phyloP scores from a whole-genome alignment of 2,329 filamentous ascomycete species.

The Ascochyta clinopodiicola region DNA sequence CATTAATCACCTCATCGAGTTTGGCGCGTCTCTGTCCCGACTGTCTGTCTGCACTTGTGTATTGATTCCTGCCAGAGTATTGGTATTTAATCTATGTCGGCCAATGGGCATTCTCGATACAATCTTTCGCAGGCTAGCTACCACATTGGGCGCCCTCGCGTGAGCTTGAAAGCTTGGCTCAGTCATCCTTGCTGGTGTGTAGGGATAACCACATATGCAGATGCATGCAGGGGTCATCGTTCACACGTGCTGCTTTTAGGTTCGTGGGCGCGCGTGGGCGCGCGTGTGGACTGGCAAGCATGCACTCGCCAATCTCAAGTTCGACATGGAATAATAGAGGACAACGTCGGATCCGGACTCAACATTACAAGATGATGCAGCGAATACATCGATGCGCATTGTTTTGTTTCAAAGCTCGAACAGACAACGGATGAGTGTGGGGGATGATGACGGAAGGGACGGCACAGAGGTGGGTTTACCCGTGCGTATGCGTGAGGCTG shows the following conservation, averaged over 20 bases:
- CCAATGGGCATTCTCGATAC: slow-evolving; percentile 6
- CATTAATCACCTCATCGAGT: slow-evolving; percentile 1
- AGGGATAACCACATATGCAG: slow-evolving; percentile 3
- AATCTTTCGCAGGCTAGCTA: slow-evolving; percentile 2
- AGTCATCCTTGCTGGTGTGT: background rate
- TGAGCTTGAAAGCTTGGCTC: slow-evolving; percentile 5
- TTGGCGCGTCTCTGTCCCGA: slow-evolving; percentile 1
- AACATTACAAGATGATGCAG: background rate
- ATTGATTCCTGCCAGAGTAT: slow-evolving; percentile 10
- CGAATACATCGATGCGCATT: background rate
- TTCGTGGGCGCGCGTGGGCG: background rate
- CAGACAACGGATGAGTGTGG: background rate
- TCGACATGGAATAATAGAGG: background rate
- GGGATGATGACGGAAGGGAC: background rate
- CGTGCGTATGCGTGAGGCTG: slow-evolving; percentile 1
- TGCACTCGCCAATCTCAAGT: background rate
- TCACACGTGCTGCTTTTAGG: slow-evolving; percentile 4
- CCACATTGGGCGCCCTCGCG: background rate
- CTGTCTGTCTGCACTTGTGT: slow-evolving; percentile 8
- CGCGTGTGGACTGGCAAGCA: background rate
- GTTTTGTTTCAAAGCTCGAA: no score
- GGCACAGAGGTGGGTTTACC: background rate
- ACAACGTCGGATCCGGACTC: background rate
- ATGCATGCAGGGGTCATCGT: slow-evolving; percentile 8
- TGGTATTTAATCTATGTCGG: slow-evolving; percentile 5